Evolutionary conservation across 345 rosid species (phyloP), one percentile per base, ranked within the genome.

Genomic region (Ceriops tagal): DNA sequence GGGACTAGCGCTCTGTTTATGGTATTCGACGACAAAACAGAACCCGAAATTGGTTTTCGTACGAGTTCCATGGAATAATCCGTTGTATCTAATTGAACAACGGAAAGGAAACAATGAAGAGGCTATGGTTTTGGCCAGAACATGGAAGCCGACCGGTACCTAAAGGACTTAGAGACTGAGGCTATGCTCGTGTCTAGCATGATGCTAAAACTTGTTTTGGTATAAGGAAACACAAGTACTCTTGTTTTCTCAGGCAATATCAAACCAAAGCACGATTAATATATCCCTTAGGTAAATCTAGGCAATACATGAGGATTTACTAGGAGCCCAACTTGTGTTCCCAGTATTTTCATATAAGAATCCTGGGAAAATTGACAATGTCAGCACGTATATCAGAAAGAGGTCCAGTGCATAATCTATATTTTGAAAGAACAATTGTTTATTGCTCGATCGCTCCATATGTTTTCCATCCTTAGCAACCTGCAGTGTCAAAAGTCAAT

Each of bases 281-380:
- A 39, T 9, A 11, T 39, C 43, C 47, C 47, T 0, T 10, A 9
- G 3, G 47, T 39, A 5, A 5, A 16, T 26, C 6, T 28, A 53
- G 9, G 55, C 10, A 9, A 57, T 20, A 30, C 20, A 57, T 28
- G 20, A 47, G 26, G 5, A 61, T 74, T 57, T 71, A 86, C 95
- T 96, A 90, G 16, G 49, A 0, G 0, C 92, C 92, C 62, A 88
- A 72, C 61, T 79, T 64, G 66, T 95, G 96, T 11, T 81, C 2
- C 97, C 99, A 0, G 96, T 92, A 72, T 90, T 81, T 77, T 95
- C 97, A 20, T 64, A 88, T 31, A 93, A 39, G 83, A 93, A 91
- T 1, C 98, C 96, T 0, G 97, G 98, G 64, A 92, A 88, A 26
- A 95, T 90, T 1, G 98, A 83, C 31, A 90, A 64, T 30, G 96